phyloP scores from a whole-genome alignment of 2,329 filamentous ascomycete species.

The Fusarium sp. region DNA sequence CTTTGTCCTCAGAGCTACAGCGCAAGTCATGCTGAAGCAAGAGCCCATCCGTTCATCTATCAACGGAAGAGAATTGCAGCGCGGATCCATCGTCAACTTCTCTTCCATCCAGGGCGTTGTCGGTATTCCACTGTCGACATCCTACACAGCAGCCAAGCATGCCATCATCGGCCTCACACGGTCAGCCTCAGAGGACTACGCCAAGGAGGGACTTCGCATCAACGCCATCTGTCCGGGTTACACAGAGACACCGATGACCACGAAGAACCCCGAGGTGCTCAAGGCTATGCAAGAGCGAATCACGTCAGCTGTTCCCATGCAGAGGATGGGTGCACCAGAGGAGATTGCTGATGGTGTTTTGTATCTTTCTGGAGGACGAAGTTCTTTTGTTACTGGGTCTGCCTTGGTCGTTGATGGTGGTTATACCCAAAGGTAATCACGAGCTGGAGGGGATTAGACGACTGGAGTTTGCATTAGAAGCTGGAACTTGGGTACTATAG shows the following conservation, averaged over 20 bases:
- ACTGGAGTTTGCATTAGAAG: too few species aligned
- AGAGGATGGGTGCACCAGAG: constrained; percentile 39
- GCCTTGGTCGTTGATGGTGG: constrained; percentile 31
- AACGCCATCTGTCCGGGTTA: constrained; percentile 49
- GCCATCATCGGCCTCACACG: constrained; percentile 32
- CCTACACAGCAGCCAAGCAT: constrained; percentile 32
- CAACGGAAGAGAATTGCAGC: constrained; percentile 36
- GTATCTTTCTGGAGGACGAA: constrained; percentile 37
- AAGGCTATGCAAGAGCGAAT: constrained; percentile 42
- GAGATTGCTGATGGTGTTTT: constrained; percentile 45
- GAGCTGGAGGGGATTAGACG: rapidly evolving
- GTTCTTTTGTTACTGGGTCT: constrained; percentile 36
- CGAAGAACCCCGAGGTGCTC: constrained; percentile 37
- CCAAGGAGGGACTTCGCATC: constrained; percentile 50
- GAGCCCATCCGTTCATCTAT: constrained; percentile 49
- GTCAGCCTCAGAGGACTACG: constrained; percentile 54
- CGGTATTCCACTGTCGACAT: constrained; percentile 24
- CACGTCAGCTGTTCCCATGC: constrained; percentile 40
- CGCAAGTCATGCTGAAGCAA: constrained; percentile 55
- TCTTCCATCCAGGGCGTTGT: constrained; percentile 31
- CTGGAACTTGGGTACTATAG: too few species aligned
- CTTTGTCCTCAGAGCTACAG: constrained; percentile 51
- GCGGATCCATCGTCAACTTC: constrained; percentile 34
- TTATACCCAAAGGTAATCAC: constrained; percentile 25
- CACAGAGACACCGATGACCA: constrained; percentile 45